Conservation (phyloP, 164 flowering plant species). For the Aristolochia contorta region DNA sequence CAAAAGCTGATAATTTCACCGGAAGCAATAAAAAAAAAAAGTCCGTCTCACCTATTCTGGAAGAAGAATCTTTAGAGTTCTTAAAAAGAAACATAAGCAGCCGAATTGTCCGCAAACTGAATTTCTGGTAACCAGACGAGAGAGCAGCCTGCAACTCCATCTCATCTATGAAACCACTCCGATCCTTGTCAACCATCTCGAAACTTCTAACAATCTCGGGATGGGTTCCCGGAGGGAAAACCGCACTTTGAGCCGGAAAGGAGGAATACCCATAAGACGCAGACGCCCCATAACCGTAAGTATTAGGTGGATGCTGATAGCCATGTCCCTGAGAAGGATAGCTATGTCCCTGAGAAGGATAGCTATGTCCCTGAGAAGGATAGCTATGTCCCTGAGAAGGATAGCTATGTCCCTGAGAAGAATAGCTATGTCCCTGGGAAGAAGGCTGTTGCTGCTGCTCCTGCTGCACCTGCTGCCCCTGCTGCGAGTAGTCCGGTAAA, state of each 20-base stretch:
- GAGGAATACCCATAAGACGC: conserved; percentile 18
- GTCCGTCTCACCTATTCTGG: conserved; percentile 35
- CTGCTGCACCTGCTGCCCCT: conserved; percentile 4
- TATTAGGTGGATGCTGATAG: not conserved
- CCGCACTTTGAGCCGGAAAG: conserved; percentile 6
- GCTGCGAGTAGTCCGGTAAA: conserved; percentile 19
- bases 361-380: no score
- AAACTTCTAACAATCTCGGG: conserved; percentile 63
- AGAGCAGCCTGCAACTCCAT: conserved; percentile 59
- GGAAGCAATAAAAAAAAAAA: no score
- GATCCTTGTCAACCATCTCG: conserved; percentile 61
- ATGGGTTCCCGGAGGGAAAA: conserved; percentile 52
- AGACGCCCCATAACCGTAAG: conserved; percentile 1
- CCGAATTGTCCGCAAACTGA: conserved; percentile 44
- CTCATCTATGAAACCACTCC: conserved; percentile 71
- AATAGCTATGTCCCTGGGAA: no score
- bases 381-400: no score
- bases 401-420: no score
- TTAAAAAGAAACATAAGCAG: conserved; percentile 69
- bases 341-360: no score
- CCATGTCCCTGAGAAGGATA: not conserved
- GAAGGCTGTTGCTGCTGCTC: no score
- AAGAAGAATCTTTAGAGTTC: conserved; percentile 27
- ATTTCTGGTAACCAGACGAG: conserved; percentile 42
- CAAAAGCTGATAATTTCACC: no score